phyloP scores from a whole-genome alignment of 306 rosid genomes.

The Gillenia trifoliata region DNA sequence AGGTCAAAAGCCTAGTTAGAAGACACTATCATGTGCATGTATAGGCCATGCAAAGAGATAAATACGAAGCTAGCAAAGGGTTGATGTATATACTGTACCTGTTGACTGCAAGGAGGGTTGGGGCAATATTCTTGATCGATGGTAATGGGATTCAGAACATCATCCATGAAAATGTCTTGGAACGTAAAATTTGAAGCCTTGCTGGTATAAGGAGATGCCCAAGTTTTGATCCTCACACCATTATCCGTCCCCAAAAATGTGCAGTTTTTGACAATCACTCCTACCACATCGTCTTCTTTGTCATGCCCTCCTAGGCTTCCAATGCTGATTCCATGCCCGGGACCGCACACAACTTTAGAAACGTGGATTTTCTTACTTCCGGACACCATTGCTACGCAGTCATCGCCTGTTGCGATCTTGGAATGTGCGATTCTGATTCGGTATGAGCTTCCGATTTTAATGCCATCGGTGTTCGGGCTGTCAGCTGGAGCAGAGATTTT shows the following conservation, averaged over 20 bases:
- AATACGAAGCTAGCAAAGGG: neutral
- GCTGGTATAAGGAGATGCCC: slow-evolving; percentile 32
- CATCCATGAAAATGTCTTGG: slow-evolving; percentile 44
- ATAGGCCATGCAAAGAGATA: too few relatives aligned
- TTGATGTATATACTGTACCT: slow-evolving; percentile 26
- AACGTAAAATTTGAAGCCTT: slow-evolving; percentile 31
- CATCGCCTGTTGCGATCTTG: slow-evolving; percentile 46
- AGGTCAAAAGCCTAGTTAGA: too few relatives aligned
- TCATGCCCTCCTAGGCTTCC: slow-evolving; percentile 52
- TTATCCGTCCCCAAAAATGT: slow-evolving; percentile 29
- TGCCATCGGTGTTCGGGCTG: slow-evolving; percentile 76
- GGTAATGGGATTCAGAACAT: slow-evolving; percentile 39
- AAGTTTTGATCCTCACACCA: slow-evolving; percentile 66
- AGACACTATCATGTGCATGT: too few relatives aligned
- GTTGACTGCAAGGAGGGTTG: slow-evolving; percentile 4
- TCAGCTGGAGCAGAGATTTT: slow-evolving; percentile 33
- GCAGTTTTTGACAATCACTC: slow-evolving; percentile 39
- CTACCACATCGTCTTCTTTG: slow-evolving; percentile 31
- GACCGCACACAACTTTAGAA: slow-evolving; percentile 41
- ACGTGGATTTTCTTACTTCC: slow-evolving; percentile 35
- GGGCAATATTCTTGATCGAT: slow-evolving; percentile 66
- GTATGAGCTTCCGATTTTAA: slow-evolving; percentile 39
- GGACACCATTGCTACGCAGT: slow-evolving; percentile 45
- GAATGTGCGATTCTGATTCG: slow-evolving; percentile 24
- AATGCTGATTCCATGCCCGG: slow-evolving; percentile 71